Evolutionary conservation across 2,329 filamentous ascomycete species (phyloP).

Genomic region (Xylaria sp.): DNA sequence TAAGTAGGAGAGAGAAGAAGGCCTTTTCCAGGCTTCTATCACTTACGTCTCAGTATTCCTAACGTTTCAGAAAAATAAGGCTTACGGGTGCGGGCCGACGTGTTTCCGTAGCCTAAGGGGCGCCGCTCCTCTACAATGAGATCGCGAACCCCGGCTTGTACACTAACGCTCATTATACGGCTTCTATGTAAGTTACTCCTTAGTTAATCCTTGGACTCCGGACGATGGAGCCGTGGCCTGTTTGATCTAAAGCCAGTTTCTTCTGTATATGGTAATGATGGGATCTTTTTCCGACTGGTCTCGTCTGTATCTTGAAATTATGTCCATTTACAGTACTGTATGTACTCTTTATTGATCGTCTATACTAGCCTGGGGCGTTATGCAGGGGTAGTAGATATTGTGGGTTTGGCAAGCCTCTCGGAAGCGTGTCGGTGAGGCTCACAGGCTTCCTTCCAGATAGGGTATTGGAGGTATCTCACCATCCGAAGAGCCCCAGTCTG

Average conservation of each 20-base stretch:
- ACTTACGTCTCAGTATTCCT: too few relatives aligned
- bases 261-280: background rate
- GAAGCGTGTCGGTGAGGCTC: background rate
- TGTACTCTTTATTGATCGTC: background rate
- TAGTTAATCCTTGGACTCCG: too few relatives aligned
- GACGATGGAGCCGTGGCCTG: background rate
- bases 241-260: background rate
- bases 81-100: background rate
- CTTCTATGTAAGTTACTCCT: too few relatives aligned
- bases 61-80: background rate
- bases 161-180: background rate
- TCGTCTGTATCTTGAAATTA: background rate
- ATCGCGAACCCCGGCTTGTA: constrained; percentile 5
- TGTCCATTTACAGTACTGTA: background rate
- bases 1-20: constrained; percentile 47
- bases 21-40: too few relatives aligned
- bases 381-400: constrained; percentile 1
- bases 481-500: background rate
- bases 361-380: background rate
- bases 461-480: background rate
- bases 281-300: background rate
- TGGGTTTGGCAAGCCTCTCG: background rate
- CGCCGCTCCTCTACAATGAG: background rate
- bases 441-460: background rate
- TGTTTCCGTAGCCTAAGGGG: background rate